Evolutionary conservation across 2,329 filamentous ascomycete species (phyloP), one percentile per base, ranked within the genome.

Genomic region (Claviceps capensis): DNA sequence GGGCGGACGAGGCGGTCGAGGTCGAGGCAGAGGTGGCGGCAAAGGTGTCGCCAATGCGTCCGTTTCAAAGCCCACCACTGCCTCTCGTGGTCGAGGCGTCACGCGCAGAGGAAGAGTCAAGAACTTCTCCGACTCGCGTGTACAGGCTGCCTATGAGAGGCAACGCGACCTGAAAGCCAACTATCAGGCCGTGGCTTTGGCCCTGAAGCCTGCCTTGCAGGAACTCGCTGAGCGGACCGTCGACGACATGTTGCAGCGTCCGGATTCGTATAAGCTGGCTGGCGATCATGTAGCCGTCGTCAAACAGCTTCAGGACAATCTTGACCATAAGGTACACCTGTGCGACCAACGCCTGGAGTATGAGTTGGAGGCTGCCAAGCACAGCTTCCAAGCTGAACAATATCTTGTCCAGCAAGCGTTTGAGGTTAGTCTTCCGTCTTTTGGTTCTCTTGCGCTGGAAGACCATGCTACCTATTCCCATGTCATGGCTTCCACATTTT

Each of bases 141-240:
- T 76, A 50, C 78, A 81, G 62, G 77, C 77, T 49, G 73, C 74
- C 52, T 77, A 79, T 57, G 78, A 81, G 62, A 80, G 84, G 51
- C 79, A 83, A 62, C 74, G 83, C 57, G 77, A 84, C 58, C 71
- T 87, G 59, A 83, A 83, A 64, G 78, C 79, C 52, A 73, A 73
- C 23, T 87, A 79, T 65, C 74, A 79, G n/a, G 70, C 75, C 53
- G 76, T 87, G 49, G 75, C 79, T 53, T 76, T 78, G 58, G 72
- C 77, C 34, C 67, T 85, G 59, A 86, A 84, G 64, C 77, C 78
- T 16, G 74, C 81, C 9, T 70, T 86, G 14, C 79, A 81, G 53
- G 82, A 86, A 61, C 71, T 88, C 19, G 81, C 81, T 17, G 76
- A 79, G 50, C 74, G 79, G 37, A 76, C 71, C 49, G 67, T 83